phyloP scores from a whole-genome alignment of 441 rosid genomes.

The Adansonia rubrostipa region DNA sequence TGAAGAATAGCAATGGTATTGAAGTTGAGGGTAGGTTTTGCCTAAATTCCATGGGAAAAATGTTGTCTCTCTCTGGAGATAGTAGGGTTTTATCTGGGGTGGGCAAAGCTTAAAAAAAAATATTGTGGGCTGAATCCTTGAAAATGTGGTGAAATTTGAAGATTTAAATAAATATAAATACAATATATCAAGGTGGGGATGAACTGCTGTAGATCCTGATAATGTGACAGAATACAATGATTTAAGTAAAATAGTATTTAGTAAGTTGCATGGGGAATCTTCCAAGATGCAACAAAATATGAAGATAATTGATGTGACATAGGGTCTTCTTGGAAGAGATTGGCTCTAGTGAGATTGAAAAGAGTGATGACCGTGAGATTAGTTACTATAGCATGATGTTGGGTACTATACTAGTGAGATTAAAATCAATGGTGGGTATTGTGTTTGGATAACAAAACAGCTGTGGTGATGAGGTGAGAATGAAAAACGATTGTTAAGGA shows the following conservation, averaged over 20 bases:
- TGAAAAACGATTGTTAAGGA: background rate
- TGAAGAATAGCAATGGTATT: background rate
- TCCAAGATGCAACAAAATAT: background rate
- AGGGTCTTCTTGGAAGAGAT: background rate
- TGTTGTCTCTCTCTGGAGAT: background rate
- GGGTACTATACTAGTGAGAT: too few relatives aligned
- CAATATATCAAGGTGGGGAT: background rate
- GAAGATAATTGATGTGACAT: background rate
- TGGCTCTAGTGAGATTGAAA: background rate
- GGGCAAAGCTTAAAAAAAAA: background rate
- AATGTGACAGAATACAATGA: background rate
- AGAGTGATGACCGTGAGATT: background rate
- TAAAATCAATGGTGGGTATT: too few relatives aligned
- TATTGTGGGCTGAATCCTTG: background rate
- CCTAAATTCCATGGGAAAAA: background rate
- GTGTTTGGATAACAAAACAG: too few relatives aligned
- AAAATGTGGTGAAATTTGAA: background rate
- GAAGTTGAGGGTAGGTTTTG: background rate
- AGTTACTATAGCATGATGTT: too few relatives aligned
- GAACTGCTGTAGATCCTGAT: background rate
- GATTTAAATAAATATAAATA: conserved; percentile 6
- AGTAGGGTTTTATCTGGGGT: background rate
- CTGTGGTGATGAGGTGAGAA: background rate
- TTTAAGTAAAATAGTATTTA: background rate
- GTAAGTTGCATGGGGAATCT: background rate